Base-by-base conservation (phyloP, 768 basidiomycete genomes). In the Chalciporus chontae region DNA sequence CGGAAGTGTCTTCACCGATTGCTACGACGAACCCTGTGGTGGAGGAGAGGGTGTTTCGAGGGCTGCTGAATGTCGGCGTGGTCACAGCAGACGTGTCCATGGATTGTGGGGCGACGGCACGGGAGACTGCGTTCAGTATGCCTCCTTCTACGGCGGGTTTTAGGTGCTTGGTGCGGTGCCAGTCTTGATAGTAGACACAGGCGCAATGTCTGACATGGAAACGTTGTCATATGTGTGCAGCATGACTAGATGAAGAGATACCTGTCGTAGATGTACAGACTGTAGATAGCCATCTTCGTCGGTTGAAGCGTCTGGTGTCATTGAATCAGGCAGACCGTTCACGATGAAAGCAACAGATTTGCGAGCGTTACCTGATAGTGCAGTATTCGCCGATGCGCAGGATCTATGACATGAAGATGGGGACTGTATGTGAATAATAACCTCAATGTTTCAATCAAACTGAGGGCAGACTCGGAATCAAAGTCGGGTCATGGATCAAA, bases 141-240 rank as follows among this genome's bases (percentile, higher is more conserved):
- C 82, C 82, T 8, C 85, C 84, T 65, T 85, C 79, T 14, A 76
- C 76, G 3, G 93, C 89, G 36, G 80, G 78, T 66, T 82, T 85
- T 26, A 85, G 83, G 27, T 84, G 77, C 46, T 78, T 83, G 0
- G 84, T 84, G 43, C 91, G 82, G 60, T 94, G 86, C 90, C 92
- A 95, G 66, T 95, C 91, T 57, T 96, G 92, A 66, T 97, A 96
- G 72, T 95, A 97, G 40, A 98, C 80, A 63, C 90, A 92, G 17
- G 78, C 79, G 69, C 94, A 94, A 67, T 96, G 91, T 69, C 95
- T 93, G 65, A 38, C 10, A 29, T 24, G 48, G 44, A 19, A 34
- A 45, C 48, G 27, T 41, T 48, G 15, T 32, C 45, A n/a, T 5
- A 13, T 9, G 21, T 8, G 1, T 6, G 18, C 36, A 13, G 31